Evolutionary conservation across 371 early-diverging fungal genomes (phyloP), one percentile per base, ranked within the genome.

Genomic region (Conidiobolus incongruus): DNA sequence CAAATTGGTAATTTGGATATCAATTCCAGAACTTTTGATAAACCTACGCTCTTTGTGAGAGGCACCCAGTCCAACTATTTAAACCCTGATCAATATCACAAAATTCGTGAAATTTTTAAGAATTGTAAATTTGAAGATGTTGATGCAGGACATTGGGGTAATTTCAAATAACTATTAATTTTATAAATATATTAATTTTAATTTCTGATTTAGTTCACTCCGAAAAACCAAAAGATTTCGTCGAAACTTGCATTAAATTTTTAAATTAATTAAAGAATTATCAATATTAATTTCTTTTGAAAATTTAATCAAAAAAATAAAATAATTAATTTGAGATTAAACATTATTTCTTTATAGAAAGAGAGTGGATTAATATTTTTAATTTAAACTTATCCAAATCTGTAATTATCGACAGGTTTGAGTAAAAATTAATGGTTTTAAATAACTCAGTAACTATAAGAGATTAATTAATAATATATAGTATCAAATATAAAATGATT

Each of bases 101-200:
- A 43, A n/a, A 75, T 90, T 40, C 39, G 55, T 23, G 29, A 39
- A 12, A 61, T 66, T 43, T 89, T 89, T 49, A 79, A 83, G 0
- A 53, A 73, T 24, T 59, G 72, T 10, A 47, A 59, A 24, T 43
- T 86, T 23, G 59, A 60, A 19, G 60, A 65, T 33, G 49, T 89
- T 5, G 72, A 81, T 31, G 65, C 87, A 10, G 87, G 87, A 1
- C 90, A 89, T 51, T 89, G 90, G 85, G 79, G 84, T 83, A 70
- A 62, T 58, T 51, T 2, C n/a, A 29, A 0, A 31, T 40, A 33
- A 20, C 23, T 48, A 40, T n/a, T 19, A 37, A 13, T 35, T 29
- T 30, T 26, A 12, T 28, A 40, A 32, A 17, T 35, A 39, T 19
- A 15, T 41, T 50, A 44, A 31, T 12, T 21, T 42, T 20, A 21